Percentiles rank a stretch among this genome's conserved stretches.
Evolutionary conservation across 139 green algal species (phyloP).

Genomic region (Coccomyxa sp.): DNA sequence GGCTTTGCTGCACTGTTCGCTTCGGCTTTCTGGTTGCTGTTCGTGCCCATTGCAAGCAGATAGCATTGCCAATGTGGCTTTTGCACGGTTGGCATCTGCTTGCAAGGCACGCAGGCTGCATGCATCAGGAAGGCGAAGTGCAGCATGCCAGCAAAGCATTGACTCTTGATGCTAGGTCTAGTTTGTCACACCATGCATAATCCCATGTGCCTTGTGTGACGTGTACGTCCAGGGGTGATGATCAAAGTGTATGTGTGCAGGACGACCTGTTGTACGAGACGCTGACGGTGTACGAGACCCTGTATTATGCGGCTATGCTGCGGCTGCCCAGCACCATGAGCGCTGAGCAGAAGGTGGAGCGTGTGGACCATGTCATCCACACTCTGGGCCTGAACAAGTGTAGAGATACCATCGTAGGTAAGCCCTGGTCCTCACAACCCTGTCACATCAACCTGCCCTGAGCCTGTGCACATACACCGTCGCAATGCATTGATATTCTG

Average conservation of each 20-base stretch:
- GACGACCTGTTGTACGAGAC: conserved; percentile 84
- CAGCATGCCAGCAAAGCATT: too few species aligned
- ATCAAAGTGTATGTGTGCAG: conserved; percentile 35
- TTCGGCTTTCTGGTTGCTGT: neutral
- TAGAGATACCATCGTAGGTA: conserved; percentile 85
- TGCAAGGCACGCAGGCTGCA: too few species aligned
- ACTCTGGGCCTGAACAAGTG: conserved; percentile 71
- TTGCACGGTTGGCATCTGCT: too few species aligned
- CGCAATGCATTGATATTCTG: neutral
- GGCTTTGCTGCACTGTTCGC: neutral
- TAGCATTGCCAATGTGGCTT: too few species aligned
- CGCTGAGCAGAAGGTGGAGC: conserved; percentile 45
- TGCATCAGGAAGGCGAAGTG: too few species aligned
- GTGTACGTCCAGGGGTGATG: neutral
- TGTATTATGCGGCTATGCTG: conserved; percentile 79
- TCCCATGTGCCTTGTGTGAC: neutral
- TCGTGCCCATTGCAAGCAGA: neutral
- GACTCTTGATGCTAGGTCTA: neutral
- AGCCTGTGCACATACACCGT: neutral
- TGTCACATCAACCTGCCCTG: neutral
- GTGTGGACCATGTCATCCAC: conserved; percentile 67
- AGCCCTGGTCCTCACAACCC: neutral
- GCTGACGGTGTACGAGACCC: conserved; percentile 71
- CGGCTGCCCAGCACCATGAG: conserved; percentile 69
- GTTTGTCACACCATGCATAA: neutral